phyloP scores from a whole-genome alignment of 129 eudicot species.

The Lonicera japonica region DNA sequence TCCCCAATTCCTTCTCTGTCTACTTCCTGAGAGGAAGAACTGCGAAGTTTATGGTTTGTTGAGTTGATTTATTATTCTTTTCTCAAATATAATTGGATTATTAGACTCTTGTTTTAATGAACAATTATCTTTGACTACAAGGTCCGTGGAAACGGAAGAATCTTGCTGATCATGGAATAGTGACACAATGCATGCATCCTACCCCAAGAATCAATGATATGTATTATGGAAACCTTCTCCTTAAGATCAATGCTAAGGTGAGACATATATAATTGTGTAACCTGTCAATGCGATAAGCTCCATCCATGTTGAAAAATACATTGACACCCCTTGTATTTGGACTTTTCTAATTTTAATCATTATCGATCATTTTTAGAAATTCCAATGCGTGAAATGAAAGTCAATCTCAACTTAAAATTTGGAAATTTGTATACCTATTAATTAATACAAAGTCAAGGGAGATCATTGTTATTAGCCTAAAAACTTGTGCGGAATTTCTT shows the following conservation, averaged over 20 bases:
- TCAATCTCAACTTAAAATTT: too few species aligned
- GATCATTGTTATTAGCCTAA: too few species aligned
- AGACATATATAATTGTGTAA: neutral
- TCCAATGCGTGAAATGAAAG: too few species aligned
- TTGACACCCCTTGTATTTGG: too few species aligned
- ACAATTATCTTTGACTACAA: constrained; percentile 11
- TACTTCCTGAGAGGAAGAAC: constrained; percentile 76
- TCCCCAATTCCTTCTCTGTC: constrained; percentile 69
- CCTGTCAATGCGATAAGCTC: too few species aligned
- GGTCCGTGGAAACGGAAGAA: constrained; percentile 72
- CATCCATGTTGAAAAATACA: too few species aligned
- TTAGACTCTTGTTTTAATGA: neutral
- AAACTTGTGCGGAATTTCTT: too few species aligned
- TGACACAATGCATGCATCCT: constrained; percentile 55
- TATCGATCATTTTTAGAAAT: too few species aligned
- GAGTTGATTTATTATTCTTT: neutral
- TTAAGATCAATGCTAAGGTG: constrained; percentile 83
- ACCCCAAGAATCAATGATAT: constrained; percentile 59
- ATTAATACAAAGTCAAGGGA: too few species aligned
- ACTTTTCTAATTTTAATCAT: too few species aligned
- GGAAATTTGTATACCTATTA: too few species aligned
- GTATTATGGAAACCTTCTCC: constrained; percentile 53
- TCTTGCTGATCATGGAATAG: constrained; percentile 59
- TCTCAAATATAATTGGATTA: neutral
- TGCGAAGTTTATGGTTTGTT: constrained; percentile 65